These are phyloP conservation scores for Xylaria sp. DNA, from an alignment of 2,329 filamentous ascomycete species.

Conservation along the genomic window DNA sequence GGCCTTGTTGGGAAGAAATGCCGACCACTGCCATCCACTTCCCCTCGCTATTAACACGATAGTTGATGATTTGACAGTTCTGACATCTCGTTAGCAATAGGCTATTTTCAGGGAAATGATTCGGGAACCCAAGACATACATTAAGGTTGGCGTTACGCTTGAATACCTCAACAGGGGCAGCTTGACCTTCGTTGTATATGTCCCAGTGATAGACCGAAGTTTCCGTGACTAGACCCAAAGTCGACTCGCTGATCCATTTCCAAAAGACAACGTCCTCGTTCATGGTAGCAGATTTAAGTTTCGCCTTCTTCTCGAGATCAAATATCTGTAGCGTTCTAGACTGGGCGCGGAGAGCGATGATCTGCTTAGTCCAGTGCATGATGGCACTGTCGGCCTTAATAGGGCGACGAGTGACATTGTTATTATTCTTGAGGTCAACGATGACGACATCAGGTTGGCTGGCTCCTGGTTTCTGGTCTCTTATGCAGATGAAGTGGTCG, in stretches of 20 bases:
- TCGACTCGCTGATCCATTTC: slow-evolving; percentile 97
- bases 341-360: slow-evolving; percentile 96
- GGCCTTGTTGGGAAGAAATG: slow-evolving; percentile 91
- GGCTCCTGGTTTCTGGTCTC: slow-evolving; percentile 89
- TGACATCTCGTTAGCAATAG: slow-evolving; percentile 53
- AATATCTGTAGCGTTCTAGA: slow-evolving; percentile 97
- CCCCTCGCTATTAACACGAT: slow-evolving; percentile 92
- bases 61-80: slow-evolving; percentile 99
- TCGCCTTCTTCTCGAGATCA: slow-evolving; percentile 90
- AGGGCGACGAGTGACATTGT: slow-evolving; percentile 91
- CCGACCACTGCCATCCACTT: slow-evolving; percentile 99
- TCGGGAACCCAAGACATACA: slow-evolving; percentile 65
- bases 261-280: slow-evolving; percentile 98
- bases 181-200: slow-evolving; percentile 85
- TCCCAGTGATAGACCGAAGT: slow-evolving; percentile 97
- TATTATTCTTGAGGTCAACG: slow-evolving; percentile 95
- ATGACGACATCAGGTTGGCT: slow-evolving; percentile 95
- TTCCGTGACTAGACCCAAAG: slow-evolving; percentile 90
- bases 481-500: slow-evolving; percentile 94
- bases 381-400: slow-evolving; percentile 99
- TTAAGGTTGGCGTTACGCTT: slow-evolving; percentile 91
- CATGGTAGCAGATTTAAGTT: slow-evolving; percentile 97
- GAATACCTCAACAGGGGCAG: slow-evolving; percentile 88
- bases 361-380: slow-evolving; percentile 97
- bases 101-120: slow-evolving; percentile 25